Conservation (phyloP, 345 rosid species). For the Turritis glabra region DNA sequence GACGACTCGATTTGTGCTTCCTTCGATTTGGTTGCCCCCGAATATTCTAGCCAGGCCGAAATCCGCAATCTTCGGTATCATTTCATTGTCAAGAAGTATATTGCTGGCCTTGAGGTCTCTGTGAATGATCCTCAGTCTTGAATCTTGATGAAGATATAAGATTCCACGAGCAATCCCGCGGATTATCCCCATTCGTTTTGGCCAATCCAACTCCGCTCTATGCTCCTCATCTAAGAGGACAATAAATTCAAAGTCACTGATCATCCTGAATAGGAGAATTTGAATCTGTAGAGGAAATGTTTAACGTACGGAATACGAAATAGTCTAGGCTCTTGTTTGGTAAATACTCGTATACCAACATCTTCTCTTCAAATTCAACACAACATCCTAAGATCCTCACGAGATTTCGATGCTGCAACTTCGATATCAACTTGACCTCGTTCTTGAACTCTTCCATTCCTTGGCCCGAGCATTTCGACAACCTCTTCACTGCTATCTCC, state of each 20-base stretch:
- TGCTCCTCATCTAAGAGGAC: constrained; percentile 36
- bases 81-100: constrained; percentile 49
- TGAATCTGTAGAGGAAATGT: background rate
- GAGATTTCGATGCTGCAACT: constrained; percentile 73
- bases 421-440: constrained; percentile 46
- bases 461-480: constrained; percentile 54
- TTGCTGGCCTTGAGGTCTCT: constrained; percentile 73
- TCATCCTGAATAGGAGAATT: background rate
- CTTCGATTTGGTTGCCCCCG: constrained; percentile 53
- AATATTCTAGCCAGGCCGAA: constrained; percentile 70
- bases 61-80: constrained; percentile 69
- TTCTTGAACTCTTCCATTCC: constrained; percentile 56
- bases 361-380: constrained; percentile 51
- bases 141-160: constrained; percentile 74
- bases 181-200: constrained; percentile 52
- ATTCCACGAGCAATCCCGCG: constrained; percentile 67
- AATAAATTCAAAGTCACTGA: background rate
- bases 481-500: constrained; percentile 57
- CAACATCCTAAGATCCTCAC: constrained; percentile 72
- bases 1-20: constrained; percentile 52
- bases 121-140: constrained; percentile 72
- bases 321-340: constrained; percentile 65
- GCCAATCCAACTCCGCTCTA: constrained; percentile 50
- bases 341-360: constrained; percentile 65
- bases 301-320: constrained; percentile 50